phyloP scores from a whole-genome alignment of 2,329 filamentous ascomycete species.

The Decorospora gaudefroyi region DNA sequence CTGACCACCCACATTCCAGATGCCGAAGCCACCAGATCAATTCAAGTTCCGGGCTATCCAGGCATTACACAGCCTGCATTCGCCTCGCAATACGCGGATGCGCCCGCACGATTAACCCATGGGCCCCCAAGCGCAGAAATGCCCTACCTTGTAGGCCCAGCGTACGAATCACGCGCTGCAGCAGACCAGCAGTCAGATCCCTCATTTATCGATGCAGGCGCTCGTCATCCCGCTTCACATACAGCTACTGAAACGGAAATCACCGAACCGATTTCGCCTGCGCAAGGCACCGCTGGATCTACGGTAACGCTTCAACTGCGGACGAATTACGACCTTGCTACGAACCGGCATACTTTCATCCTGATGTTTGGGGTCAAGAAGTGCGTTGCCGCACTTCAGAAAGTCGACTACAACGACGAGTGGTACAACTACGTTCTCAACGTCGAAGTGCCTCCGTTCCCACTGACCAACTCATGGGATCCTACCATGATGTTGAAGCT shows the following conservation, averaged over 20 bases:
- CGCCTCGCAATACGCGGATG: slow-evolving; percentile 54
- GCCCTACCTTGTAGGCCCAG: slow-evolving; percentile 54
- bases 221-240: slow-evolving; percentile 58
- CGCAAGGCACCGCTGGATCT: slow-evolving; percentile 69
- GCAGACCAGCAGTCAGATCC: slow-evolving; percentile 54
- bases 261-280: slow-evolving; percentile 66
- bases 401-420: slow-evolving; percentile 61
- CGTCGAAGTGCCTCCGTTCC: slow-evolving; percentile 70
- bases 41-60: slow-evolving; percentile 59
- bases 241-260: slow-evolving; percentile 60
- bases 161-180: slow-evolving; percentile 54
- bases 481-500: slow-evolving; percentile 63
- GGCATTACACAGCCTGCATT: slow-evolving; percentile 57
- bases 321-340: slow-evolving; percentile 73
- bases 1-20: slow-evolving; percentile 57
- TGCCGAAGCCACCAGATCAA: slow-evolving; percentile 64
- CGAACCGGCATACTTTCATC: slow-evolving; percentile 59
- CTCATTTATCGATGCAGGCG: slow-evolving; percentile 60
- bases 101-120: slow-evolving; percentile 57
- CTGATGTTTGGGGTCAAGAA: slow-evolving; percentile 82
- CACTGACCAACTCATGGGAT: slow-evolving; percentile 60
- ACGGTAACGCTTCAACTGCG: slow-evolving; percentile 75
- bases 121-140: slow-evolving; percentile 52
- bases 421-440: slow-evolving; percentile 72
- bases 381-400: slow-evolving; percentile 68